Base-by-base conservation (phyloP, 1,139 yeast species). In the Meyerozyma carpophila region DNA sequence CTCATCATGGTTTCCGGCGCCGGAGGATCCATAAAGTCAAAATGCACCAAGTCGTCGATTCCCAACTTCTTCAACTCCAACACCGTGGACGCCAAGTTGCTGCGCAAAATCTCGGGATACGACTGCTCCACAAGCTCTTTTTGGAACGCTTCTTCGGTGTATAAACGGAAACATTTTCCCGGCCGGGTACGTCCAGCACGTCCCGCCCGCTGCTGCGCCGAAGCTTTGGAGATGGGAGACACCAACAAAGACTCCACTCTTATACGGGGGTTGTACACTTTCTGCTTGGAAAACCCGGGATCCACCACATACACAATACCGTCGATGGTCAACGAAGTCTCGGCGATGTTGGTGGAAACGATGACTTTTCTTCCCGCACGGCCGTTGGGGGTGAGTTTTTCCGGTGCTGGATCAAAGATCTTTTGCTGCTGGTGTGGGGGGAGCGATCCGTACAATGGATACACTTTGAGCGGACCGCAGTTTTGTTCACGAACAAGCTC, bases 1-100 rank as follows among this genome's bases (percentile, higher is more conserved):
- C 98, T 79, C 98, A 93, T 91, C 98, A 93, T 93, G 8, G 98
- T 93, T 65, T 93, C 98, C 5, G 98, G 98, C 1, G 98, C 98
- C n/a, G 98, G 98, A 8, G 98, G 98, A 60, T 93, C 98, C 96
- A 93, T 93, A 59, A 93, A 93, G 63, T 93, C 98, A 61, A 93
- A 93, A 65, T 93, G 98, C 28, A 93, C 98, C 60, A 93, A 78
- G 65, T 93, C 98, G 60, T 93, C 96, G 52, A 93, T 79, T 18
- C 98, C 98, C 48, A 93, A 76, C 65, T 93, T 93, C 64, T 93
- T 93, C 63, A 93, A 75, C 63, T 93, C 96, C 49, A 93, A 70
- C 26, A 93, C 98, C 0, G 98, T 93, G 36, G 91, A 85, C 16
- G 97, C 85, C 58, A 93, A 75, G 65, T 93, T 93, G 47, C 93